Conservation (phyloP, 495 filamentous ascomycete species). For the Lentithecium fluviatile region DNA sequence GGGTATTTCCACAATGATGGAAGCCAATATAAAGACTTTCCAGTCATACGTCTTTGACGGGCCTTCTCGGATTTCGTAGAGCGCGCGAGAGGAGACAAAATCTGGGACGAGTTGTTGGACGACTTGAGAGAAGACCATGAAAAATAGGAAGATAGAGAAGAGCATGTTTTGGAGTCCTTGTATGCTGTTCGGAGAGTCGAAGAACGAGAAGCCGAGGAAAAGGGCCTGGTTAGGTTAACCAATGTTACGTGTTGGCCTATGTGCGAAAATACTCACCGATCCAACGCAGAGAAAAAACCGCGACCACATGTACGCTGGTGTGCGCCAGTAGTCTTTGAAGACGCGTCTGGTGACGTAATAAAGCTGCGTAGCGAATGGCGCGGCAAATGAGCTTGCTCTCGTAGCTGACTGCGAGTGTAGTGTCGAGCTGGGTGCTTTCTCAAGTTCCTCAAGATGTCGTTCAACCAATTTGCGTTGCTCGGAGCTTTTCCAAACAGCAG, state of each 20-base stretch:
- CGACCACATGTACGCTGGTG: not conserved
- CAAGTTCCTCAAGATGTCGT: too few relatives aligned
- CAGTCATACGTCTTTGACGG: not conserved
- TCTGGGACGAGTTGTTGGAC: not conserved
- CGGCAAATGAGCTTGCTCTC: not conserved
- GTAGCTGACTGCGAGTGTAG: too few relatives aligned
- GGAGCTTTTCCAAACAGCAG: too few relatives aligned
- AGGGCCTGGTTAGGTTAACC: not conserved
- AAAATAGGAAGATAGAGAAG: not conserved
- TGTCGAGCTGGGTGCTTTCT: too few relatives aligned
- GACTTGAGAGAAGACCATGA: not conserved
- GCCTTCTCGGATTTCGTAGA: not conserved
- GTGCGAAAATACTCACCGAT: not conserved
- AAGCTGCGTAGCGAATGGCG: not conserved
- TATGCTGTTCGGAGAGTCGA: not conserved
- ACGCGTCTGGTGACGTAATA: not conserved
- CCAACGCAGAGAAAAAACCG: not conserved
- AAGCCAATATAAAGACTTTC: not conserved
- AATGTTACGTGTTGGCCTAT: too few relatives aligned
- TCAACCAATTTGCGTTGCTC: too few relatives aligned
- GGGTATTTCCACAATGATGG: not conserved
- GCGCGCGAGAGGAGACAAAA: not conserved
- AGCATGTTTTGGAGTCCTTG: not conserved
- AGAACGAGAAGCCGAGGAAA: not conserved
- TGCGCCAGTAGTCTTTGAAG: slow-evolving; percentile 1